These are phyloP conservation scores for Funneliformis caledonium DNA, from an alignment of 371 early-diverging fungal genomes.

Conservation along the genomic window DNA sequence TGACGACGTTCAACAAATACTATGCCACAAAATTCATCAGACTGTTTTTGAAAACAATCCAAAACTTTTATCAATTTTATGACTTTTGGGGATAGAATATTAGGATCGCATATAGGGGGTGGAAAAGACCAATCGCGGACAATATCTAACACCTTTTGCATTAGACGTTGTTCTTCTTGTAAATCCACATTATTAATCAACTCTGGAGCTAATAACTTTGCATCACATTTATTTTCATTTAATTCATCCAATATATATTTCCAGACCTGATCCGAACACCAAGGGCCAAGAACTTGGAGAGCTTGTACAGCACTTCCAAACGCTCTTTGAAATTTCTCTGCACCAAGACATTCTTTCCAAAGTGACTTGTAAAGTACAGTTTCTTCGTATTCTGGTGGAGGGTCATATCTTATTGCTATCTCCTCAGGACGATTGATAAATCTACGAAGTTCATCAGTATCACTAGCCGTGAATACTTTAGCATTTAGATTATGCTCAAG, in stretches of 20 bases:
- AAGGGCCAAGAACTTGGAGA: slow-evolving; percentile 65
- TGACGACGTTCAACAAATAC: slow-evolving; percentile 80
- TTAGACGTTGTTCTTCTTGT: slow-evolving; percentile 44
- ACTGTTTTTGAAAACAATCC: slow-evolving; percentile 43
- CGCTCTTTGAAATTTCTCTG: slow-evolving; percentile 49
- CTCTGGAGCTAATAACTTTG: slow-evolving; percentile 42
- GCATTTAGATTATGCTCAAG: slow-evolving; percentile 73
- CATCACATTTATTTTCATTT: slow-evolving; percentile 29
- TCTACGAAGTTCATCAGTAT: slow-evolving; percentile 46
- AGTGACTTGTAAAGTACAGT: slow-evolving; percentile 55
- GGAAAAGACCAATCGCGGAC: slow-evolving; percentile 11
- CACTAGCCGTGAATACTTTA: slow-evolving; percentile 65
- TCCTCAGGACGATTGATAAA: slow-evolving; percentile 57
- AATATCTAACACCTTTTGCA: slow-evolving; percentile 29
- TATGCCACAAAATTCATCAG: slow-evolving; percentile 77
- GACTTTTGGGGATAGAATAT: slow-evolving; percentile 64
- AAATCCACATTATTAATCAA: slow-evolving; percentile 11
- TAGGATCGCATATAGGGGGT: slow-evolving; percentile 47
- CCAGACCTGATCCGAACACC: slow-evolving; percentile 68
- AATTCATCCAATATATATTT: slow-evolving; percentile 49
- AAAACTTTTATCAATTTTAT: slow-evolving; percentile 61
- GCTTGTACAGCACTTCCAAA: slow-evolving; percentile 48
- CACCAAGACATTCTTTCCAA: slow-evolving; percentile 47
- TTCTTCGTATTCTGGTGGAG: slow-evolving; percentile 48
- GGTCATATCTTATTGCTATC: slow-evolving; percentile 55